Conservation (phyloP, 257 asterid genomes). For the Plantago major region DNA sequence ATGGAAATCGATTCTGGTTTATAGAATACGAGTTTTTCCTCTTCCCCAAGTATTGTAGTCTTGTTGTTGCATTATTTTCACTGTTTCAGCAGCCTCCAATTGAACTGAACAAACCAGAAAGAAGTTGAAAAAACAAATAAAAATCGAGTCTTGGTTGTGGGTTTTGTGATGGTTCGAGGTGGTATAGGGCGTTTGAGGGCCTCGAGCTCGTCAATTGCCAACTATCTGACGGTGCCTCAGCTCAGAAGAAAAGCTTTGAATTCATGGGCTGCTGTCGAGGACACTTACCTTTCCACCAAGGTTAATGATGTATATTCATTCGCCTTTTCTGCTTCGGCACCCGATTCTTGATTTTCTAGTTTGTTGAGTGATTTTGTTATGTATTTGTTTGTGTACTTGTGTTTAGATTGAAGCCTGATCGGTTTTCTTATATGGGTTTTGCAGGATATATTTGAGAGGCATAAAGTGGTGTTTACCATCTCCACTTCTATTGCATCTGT, state of each 20-base stretch:
- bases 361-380: no score
- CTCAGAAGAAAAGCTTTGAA: constrained; percentile 50
- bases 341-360: no score
- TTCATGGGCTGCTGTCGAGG: constrained; percentile 63
- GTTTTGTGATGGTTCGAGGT: constrained; percentile 11
- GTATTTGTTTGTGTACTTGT: neutral
- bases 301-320: constrained; percentile 16
- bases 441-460: constrained; percentile 87
- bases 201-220: constrained; percentile 38
- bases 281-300: constrained; percentile 62
- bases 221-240: constrained; percentile 32
- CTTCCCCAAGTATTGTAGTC: no score
- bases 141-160: no score
- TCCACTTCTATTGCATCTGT: constrained; percentile 84
- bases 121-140: no score
- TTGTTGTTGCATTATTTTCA: no score
- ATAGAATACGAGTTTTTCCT: no score
- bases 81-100: no score
- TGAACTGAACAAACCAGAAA: no score
- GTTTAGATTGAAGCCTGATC: constrained; percentile 3
- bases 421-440: constrained; percentile 9
- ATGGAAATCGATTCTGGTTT: no score
- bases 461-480: constrained; percentile 76
- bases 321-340: neutral
- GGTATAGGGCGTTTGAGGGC: constrained; percentile 59